Percentiles rank a stretch among this genome's conserved stretches.
phyloP scores from a whole-genome alignment of 1,284 basidiomycete genomes.

The Malassezia obtusa region DNA sequence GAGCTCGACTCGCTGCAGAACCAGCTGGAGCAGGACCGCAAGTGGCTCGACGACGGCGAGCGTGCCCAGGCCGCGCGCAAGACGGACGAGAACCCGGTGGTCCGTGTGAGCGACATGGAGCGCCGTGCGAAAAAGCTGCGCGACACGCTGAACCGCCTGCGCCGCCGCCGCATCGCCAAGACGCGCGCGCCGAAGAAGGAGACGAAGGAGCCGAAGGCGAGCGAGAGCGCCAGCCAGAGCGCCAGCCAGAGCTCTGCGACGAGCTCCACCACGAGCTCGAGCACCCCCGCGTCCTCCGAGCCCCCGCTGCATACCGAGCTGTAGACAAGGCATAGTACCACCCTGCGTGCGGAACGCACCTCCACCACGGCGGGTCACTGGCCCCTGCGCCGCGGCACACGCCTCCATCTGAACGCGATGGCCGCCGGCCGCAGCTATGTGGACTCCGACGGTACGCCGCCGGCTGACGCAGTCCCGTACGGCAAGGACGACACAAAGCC shows the following conservation, averaged over 20 bases:
- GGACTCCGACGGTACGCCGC: conserved; percentile 6
- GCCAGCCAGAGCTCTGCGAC: not conserved
- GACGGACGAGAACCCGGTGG: conserved; percentile 36
- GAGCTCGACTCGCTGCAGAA: conserved; percentile 39
- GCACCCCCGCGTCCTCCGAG: conserved; percentile 1
- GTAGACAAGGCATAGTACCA: not conserved
- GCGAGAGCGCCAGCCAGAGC: not conserved
- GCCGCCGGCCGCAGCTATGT: conserved; percentile 1
- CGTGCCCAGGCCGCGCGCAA: conserved; percentile 29
- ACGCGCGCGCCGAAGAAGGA: conserved; percentile 33
- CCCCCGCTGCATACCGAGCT: conserved; percentile 15
- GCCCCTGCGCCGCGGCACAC: not conserved
- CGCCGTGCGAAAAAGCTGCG: conserved; percentile 35
- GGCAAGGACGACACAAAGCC: not conserved
- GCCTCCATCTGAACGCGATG: conserved; percentile 1
- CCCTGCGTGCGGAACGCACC: not conserved
- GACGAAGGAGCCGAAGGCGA: not conserved
- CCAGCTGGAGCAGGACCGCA: conserved; percentile 30
- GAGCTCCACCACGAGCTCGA: not conserved
- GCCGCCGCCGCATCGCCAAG: conserved; percentile 38
- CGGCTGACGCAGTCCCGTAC: conserved; percentile 1
- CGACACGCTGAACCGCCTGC: conserved; percentile 36
- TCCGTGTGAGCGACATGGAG: conserved; percentile 39
- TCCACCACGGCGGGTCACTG: not conserved
- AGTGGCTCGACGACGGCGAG: conserved; percentile 43